Evolutionary conservation across 495 filamentous ascomycete genomes (phyloP), one percentile per base, ranked within the genome.

Genomic region (Podospora anserina): DNA sequence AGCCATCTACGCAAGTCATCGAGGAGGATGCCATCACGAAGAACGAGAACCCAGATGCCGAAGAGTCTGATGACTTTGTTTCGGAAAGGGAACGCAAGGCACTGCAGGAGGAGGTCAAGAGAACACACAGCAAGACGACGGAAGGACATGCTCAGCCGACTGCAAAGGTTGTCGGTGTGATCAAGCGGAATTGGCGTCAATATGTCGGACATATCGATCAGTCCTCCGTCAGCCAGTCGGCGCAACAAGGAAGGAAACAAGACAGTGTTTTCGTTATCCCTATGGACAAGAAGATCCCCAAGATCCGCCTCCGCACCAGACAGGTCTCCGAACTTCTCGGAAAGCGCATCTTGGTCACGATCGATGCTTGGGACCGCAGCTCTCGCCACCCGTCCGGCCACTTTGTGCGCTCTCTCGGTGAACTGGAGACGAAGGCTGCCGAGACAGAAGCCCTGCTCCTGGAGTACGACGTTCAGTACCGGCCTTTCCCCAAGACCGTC

Each of bases 201-300:
- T 97, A 98, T 72, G 95, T 99, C 49, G 95, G 95, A 15, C 93
- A 97, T 78, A 86, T 99, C 66, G 95, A 99, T 75, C 87, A 90
- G 19, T 91, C 88, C 16, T 97, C 96, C 16, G 90, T 92, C 53
- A 87, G 89, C 64, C 85, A 90, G 19, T 85, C 88, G 20, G 83
- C 82, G 5, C 89, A 86, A 55, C 87, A 93, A 66, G 90, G 91
- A 49, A 84, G 93, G 30, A 89, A 88, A 67, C 94, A 97, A 72
- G 93, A 98, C 76, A 94, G 85, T 27, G 92, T 99, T 13, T 98
- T 99, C 75, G 83, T 99, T 4, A 86, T 97, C 44, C 93, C 96
- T 2, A 98, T 99, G 96, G 93, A 98, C 78, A 98, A 96, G 80
- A 88, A 91, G 63, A 91, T 99, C 28, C 95, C 95, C 0, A 99